phyloP scores from a whole-genome alignment of 495 filamentous ascomycete genomes.

The Lepraria neglecta region DNA sequence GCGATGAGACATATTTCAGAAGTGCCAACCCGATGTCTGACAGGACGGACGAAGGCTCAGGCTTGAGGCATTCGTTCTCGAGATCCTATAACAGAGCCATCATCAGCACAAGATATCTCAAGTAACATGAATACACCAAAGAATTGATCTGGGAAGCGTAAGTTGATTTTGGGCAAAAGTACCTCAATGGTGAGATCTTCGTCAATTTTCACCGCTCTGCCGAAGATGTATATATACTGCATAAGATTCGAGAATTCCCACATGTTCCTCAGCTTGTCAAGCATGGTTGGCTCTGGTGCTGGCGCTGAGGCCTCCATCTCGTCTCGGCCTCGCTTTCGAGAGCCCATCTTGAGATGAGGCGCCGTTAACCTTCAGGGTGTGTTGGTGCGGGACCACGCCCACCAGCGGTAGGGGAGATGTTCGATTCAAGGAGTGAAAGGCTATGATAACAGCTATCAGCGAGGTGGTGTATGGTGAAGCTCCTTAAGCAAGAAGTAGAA shows the following conservation, averaged over 20 bases:
- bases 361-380: neutral
- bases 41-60: constrained; percentile 62
- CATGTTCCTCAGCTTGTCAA: constrained; percentile 71
- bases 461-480: neutral
- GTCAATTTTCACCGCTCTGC: constrained; percentile 79
- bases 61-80: constrained; percentile 79
- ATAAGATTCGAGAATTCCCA: constrained; percentile 95
- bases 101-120: neutral
- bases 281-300: constrained; percentile 40
- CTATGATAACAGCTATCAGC: neutral
- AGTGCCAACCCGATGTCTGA: constrained; percentile 79
- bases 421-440: neutral
- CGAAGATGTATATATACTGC: constrained; percentile 89
- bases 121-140: neutral
- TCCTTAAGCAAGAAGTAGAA: neutral
- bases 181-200: constrained; percentile 83
- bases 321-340: constrained; percentile 66
- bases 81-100: constrained; percentile 56
- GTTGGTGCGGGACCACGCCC: neutral
- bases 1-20: constrained; percentile 88
- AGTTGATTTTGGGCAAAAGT: constrained; percentile 29
- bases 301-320: constrained; percentile 54
- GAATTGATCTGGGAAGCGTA: neutral
- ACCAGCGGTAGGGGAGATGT: neutral
- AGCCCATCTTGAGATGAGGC: constrained; percentile 28